Conservation (phyloP, 306 rosid species). For the Casuarina cunninghamiana region DNA sequence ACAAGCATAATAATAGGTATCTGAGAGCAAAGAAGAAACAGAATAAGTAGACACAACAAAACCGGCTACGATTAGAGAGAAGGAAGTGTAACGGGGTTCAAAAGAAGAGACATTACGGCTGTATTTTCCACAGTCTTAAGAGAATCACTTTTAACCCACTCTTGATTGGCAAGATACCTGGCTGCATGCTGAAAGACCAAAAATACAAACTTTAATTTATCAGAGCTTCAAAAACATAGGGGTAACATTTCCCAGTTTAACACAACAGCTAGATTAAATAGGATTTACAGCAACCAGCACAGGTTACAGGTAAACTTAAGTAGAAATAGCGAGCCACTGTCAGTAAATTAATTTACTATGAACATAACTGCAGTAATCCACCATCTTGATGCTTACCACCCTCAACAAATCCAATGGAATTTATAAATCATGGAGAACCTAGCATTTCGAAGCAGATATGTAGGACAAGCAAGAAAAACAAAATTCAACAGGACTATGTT, state of each 20-base stretch:
- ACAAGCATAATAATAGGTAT: conserved; percentile 96
- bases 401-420: background rate
- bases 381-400: background rate
- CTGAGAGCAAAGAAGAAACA: conserved; percentile 43
- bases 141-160: conserved; percentile 92
- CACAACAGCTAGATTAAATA: background rate
- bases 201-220: conserved; percentile 20
- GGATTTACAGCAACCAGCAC: background rate
- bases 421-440: background rate
- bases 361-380: background rate
- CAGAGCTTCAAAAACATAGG: background rate
- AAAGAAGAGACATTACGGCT: conserved; percentile 59
- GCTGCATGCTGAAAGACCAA: conserved; percentile 85
- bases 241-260: background rate
- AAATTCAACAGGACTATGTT: background rate
- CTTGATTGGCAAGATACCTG: conserved; percentile 94
- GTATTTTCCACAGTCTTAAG: conserved; percentile 94
- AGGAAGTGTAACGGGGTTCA: conserved; percentile 17
- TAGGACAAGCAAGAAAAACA: background rate
- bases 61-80: conserved; percentile 18
- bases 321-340: background rate
- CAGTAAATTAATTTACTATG: background rate
- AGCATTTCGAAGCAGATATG: background rate
- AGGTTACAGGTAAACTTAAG: background rate
- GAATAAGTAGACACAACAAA: conserved; percentile 27